Evolutionary conservation across 2,329 filamentous ascomycete genomes (phyloP), one percentile per base, ranked within the genome.

Genomic region (Trichoderma citrinoviride): DNA sequence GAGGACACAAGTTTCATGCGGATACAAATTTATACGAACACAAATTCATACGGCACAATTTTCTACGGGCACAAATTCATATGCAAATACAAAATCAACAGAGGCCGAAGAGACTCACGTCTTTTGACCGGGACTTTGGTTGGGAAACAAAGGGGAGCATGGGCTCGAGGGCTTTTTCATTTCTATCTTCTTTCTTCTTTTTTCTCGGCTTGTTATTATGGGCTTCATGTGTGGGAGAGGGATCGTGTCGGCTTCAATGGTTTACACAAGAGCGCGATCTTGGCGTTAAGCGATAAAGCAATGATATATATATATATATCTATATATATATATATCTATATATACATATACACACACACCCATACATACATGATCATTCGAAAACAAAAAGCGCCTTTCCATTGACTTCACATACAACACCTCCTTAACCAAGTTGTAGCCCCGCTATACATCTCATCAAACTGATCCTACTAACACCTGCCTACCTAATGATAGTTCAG

Each of bases 401-500:
- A 43, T 61, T 33, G 7, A 17, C 1, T 33, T 1, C 40, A 37
- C 33, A 37, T 14, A 14, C 33, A 8, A 37, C 14, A 37, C 10
- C 14, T 3, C 14, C 10, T 1, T 3, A n/a, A 5, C 8, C 19
- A 19, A 14, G 7, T 40, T 40, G n/a, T 19, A 40, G 3, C n/a
- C 14, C 46, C 15, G 27, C 15, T n/a, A 10, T 6, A 47, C n/a
- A 27, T 47, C 43, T 19, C 41, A 54, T 17, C 5, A 33, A 17
- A 3, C 3, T 40, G 29, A 55, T n/a, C 17, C 0, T 3, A 21
- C 17, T 5, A 5, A 15, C 7, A 14, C 19, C 17, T 33, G 7
- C 49, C 1, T 8, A 3, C 7, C 68, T 56, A 78, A 66, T 76
- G 77, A 72, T 87, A 87, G 65, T 79, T 82, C 70, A 87, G 71